Evolutionary conservation across 2,329 filamentous ascomycete genomes (phyloP).

Genomic region (Esteya vermicola): DNA sequence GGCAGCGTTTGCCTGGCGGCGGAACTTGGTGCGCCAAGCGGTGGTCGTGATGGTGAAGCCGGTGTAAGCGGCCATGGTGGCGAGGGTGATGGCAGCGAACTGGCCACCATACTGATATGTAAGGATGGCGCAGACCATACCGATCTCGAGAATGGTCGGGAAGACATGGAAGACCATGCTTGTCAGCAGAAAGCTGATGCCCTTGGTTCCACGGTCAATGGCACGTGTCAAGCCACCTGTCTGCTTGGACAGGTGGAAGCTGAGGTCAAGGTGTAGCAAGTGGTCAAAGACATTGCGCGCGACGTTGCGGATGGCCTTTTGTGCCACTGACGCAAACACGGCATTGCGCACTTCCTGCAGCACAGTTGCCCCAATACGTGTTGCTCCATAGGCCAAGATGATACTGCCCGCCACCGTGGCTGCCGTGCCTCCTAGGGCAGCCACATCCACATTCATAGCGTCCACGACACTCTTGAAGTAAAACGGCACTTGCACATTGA

Average conservation of each 20-base stretch:
- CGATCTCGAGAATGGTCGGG: slow-evolving; percentile 85
- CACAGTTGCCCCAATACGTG: slow-evolving; percentile 74
- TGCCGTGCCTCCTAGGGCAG: slow-evolving; percentile 62
- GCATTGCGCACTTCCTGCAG: slow-evolving; percentile 94
- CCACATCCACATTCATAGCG: slow-evolving; percentile 88
- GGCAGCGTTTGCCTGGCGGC: slow-evolving; percentile 86
- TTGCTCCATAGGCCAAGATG: slow-evolving; percentile 83
- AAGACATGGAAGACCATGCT: slow-evolving; percentile 98
- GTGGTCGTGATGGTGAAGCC: slow-evolving; percentile 97
- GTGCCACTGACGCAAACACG: slow-evolving; percentile 90
- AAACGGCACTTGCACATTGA: slow-evolving; percentile 97
- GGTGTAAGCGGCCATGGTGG: slow-evolving; percentile 87
- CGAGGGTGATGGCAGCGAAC: slow-evolving; percentile 79
- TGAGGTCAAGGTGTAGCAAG: slow-evolving; percentile 73
- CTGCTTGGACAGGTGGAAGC: slow-evolving; percentile 87
- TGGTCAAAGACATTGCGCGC: slow-evolving; percentile 89
- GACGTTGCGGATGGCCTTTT: slow-evolving; percentile 87
- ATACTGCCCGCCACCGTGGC: slow-evolving; percentile 81
- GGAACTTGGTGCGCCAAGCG: slow-evolving; percentile 92
- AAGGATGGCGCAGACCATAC: slow-evolving; percentile 88
- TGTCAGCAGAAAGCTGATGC: slow-evolving; percentile 90
- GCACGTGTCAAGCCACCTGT: slow-evolving; percentile 88
- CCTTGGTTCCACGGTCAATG: slow-evolving; percentile 93
- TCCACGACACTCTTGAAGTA: slow-evolving; percentile 99
- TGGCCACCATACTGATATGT: slow-evolving; percentile 89